Conservation (phyloP, 148 eudicot species). For the Dysphania ambrosioides region DNA sequence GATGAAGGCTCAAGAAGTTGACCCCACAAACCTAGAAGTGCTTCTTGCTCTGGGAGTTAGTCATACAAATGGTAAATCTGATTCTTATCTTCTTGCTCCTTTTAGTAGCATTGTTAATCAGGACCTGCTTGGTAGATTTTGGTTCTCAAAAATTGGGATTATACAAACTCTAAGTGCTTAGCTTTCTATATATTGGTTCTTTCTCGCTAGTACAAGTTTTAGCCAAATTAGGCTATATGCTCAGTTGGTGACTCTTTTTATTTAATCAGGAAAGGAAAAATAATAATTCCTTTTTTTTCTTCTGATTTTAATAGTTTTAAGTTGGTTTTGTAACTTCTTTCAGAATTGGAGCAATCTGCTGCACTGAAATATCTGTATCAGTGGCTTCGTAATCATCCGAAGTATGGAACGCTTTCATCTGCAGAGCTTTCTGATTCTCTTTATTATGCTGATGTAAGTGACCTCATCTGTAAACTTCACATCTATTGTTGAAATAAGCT, state of each 20-base stretch:
- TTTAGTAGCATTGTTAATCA: no score
- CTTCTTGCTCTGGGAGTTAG: constrained; percentile 99
- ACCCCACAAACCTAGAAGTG: constrained; percentile 87
- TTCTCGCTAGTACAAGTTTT: no score
- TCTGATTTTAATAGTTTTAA: neutral
- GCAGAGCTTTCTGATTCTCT: constrained; percentile 59
- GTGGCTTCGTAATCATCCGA: constrained; percentile 84
- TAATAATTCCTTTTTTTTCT: no score
- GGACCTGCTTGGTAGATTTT: neutral
- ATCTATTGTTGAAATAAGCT: constrained; percentile 7
- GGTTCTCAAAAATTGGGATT: neutral
- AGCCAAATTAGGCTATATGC: no score
- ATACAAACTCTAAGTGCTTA: neutral
- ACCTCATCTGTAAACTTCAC: constrained; percentile 11
- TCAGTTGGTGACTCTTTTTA: neutral
- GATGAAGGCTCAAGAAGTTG: constrained; percentile 96
- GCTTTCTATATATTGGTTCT: no score
- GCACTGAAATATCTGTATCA: constrained; percentile 84
- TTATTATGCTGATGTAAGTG: constrained; percentile 78
- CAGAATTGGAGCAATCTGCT: constrained; percentile 91
- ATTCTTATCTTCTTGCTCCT: constrained; percentile 1
- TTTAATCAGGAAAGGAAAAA: neutral
- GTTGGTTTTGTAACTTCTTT: constrained; percentile 4
- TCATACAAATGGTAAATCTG: constrained; percentile 84
- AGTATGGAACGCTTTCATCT: constrained; percentile 69